Percentiles rank a stretch among this genome's conserved stretches.
Conservation (phyloP, 805 yeast genomes). For the Sugiyamaella qingdaonensis region DNA sequence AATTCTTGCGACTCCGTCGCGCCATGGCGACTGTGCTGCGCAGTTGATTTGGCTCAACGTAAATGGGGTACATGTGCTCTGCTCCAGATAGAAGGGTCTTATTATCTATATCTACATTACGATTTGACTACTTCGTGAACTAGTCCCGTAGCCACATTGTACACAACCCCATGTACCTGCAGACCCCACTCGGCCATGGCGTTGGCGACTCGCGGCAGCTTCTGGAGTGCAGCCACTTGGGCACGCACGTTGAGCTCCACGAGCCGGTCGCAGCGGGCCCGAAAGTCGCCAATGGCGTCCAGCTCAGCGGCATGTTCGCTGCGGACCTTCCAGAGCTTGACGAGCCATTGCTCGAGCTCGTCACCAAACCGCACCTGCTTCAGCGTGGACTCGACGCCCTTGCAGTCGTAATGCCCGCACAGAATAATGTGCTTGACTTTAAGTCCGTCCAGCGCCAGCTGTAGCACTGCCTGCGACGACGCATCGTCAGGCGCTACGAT, state of each 20-base stretch:
- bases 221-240: slow-evolving; percentile 61
- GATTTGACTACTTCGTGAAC: slow-evolving; percentile 40
- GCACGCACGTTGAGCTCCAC: slow-evolving; percentile 72
- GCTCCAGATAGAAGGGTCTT: too few species aligned
- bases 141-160: slow-evolving; percentile 75
- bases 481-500: slow-evolving; percentile 63
- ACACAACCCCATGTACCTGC: slow-evolving; percentile 77
- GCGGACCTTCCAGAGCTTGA: slow-evolving; percentile 60
- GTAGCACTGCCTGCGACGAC: slow-evolving; percentile 71
- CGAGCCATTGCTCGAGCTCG: slow-evolving; percentile 67
- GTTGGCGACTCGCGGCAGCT: slow-evolving; percentile 61
- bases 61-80: too few species aligned
- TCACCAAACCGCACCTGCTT: slow-evolving; percentile 62
- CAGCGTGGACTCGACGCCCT: slow-evolving; percentile 82
- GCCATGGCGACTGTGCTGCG: too few species aligned
- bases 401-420: slow-evolving; percentile 95
- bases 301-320: slow-evolving; percentile 53
- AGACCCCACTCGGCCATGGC: slow-evolving; percentile 61
- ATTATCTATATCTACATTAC: not conserved
- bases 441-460: slow-evolving; percentile 80
- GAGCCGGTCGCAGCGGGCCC: slow-evolving; percentile 54
- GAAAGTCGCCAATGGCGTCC: slow-evolving; percentile 46
- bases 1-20: too few species aligned
- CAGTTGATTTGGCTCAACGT: too few species aligned
- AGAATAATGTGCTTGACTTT: slow-evolving; percentile 77